Conservation (phyloP, 176 grass and related monocot genomes). For the Zoysia pacifica region DNA sequence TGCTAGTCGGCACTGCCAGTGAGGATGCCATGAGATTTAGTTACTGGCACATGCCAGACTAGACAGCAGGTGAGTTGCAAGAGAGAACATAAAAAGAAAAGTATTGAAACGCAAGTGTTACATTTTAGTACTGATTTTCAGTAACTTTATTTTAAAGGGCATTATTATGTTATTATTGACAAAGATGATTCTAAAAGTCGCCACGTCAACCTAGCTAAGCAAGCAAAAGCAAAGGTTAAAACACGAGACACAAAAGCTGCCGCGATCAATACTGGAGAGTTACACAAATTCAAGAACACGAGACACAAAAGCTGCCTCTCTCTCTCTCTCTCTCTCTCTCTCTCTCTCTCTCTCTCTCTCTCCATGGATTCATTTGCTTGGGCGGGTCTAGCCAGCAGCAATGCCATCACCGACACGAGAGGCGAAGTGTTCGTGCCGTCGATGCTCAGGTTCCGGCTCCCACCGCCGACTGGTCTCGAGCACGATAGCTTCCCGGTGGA, state of each 20-base stretch:
- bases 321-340: no score
- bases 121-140: background rate
- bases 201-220: slow-evolving; percentile 1
- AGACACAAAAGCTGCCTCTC: background rate
- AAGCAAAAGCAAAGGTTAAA: slow-evolving; percentile 41
- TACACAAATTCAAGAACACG: slow-evolving; percentile 29
- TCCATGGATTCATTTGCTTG: slow-evolving; percentile 44
- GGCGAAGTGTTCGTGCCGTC: slow-evolving; percentile 20
- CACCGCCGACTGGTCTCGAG: background rate
- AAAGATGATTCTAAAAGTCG: background rate
- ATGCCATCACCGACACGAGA: background rate
- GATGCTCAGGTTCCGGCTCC: slow-evolving; percentile 23
- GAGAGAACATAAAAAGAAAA: no score
- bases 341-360: background rate
- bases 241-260: slow-evolving; percentile 26
- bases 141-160: background rate
- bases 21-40: slow-evolving; percentile 25
- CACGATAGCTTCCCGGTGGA: slow-evolving; percentile 27
- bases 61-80: background rate
- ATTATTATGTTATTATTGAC: background rate
- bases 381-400: slow-evolving; percentile 20
- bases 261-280: background rate
- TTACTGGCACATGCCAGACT: slow-evolving; percentile 13
- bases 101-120: background rate
- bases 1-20: slow-evolving; percentile 51